phyloP scores from a whole-genome alignment of 768 basidiomycete species.

The Mycena filopes region DNA sequence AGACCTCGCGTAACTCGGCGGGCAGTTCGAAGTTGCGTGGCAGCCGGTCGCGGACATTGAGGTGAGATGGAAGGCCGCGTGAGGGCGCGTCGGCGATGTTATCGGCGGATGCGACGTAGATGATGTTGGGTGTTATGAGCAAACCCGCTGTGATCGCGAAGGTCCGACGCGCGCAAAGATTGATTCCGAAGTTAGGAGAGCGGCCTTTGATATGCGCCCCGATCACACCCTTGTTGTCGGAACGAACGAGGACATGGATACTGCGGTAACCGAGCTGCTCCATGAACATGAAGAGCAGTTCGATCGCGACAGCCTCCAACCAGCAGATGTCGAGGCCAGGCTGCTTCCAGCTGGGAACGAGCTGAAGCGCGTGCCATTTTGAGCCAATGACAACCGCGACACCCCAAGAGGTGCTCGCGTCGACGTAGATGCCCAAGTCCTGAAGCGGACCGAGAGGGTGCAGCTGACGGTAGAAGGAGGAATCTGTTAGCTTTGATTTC shows the following conservation, averaged over 20 bases:
- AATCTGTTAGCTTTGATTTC: neutral
- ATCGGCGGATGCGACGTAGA: slow-evolving; percentile 2
- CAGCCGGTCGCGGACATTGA: neutral
- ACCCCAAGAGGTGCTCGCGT: slow-evolving; percentile 8
- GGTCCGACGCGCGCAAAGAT: neutral
- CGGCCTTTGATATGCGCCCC: neutral
- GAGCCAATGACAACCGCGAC: slow-evolving; percentile 5
- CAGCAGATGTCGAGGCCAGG: slow-evolving; percentile 14
- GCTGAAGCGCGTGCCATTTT: neutral
- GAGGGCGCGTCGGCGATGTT: slow-evolving; percentile 18
- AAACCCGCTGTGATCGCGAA: neutral
- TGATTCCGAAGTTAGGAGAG: neutral
- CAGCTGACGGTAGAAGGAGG: neutral
- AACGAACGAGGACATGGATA: neutral
- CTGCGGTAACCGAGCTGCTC: neutral
- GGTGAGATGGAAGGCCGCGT: neutral
- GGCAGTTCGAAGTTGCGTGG: neutral
- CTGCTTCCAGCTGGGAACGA: slow-evolving; percentile 1
- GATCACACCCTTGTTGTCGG: slow-evolving; percentile 7
- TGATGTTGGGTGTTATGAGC: neutral
- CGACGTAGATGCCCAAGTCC: slow-evolving; percentile 1
- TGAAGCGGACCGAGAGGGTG: neutral
- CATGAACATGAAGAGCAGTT: slow-evolving; percentile 6
- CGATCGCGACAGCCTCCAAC: slow-evolving; percentile 14
- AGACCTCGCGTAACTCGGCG: neutral